Percentiles rank a stretch among this genome's conserved stretches.
phyloP scores from a whole-genome alignment of 1,284 basidiomycete genomes.

The Takashimella tepidaria region DNA sequence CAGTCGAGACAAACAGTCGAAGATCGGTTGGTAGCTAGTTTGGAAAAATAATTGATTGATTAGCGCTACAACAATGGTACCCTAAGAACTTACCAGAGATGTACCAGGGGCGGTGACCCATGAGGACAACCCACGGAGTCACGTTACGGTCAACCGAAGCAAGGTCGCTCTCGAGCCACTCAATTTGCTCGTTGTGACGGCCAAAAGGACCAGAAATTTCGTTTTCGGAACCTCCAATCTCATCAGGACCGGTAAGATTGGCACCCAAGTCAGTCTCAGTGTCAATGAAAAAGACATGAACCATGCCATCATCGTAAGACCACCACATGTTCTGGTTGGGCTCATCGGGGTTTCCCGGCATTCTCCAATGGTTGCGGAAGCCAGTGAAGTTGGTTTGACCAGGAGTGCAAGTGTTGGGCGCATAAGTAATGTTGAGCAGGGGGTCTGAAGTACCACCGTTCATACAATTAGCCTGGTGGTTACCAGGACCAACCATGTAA shows the following conservation, averaged over 20 bases:
- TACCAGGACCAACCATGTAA: conserved; percentile 20
- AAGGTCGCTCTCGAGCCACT: conserved; percentile 28
- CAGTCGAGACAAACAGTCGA: background rate
- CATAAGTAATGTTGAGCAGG: conserved; percentile 2
- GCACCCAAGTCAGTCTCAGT: background rate
- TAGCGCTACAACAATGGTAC: background rate
- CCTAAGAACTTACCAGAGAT: background rate
- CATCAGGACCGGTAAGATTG: background rate
- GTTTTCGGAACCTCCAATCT: background rate
- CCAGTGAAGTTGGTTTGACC: background rate
- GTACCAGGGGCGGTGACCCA: conserved; percentile 32
- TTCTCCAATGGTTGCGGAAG: conserved; percentile 7
- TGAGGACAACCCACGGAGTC: conserved; percentile 34
- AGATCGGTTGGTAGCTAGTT: background rate
- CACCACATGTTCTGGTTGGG: background rate
- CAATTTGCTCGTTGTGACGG: conserved; percentile 3
- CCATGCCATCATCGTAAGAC: conserved; percentile 5
- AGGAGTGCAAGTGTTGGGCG: background rate
- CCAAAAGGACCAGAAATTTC: background rate
- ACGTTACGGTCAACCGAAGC: conserved; percentile 28
- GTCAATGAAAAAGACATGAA: conserved; percentile 5
- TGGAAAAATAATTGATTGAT: no score
- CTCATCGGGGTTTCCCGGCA: conserved; percentile 4
- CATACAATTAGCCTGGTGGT: conserved; percentile 30
- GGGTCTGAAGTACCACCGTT: conserved; percentile 11